phyloP scores from a whole-genome alignment of 345 rosid genomes.

The Iberis pinnata region DNA sequence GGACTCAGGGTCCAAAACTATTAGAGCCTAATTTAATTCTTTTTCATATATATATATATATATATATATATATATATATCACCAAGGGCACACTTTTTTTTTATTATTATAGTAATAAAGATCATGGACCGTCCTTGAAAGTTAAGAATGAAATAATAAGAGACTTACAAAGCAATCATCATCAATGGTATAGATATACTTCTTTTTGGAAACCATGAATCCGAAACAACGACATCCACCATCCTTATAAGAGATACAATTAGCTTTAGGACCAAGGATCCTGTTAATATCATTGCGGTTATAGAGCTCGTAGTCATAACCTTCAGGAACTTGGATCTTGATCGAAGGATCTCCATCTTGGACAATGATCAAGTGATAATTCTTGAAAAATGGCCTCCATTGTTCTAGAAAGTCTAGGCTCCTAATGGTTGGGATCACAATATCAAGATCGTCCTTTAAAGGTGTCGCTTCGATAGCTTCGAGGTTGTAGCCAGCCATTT shows the following conservation, averaged over 20 bases:
- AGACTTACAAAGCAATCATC: conserved; percentile 91
- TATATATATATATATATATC: no score
- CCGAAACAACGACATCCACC: conserved; percentile 98
- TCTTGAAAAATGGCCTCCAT: conserved; percentile 98
- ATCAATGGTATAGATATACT: conserved; percentile 91
- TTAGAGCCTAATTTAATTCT: no score
- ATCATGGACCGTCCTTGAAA: neutral
- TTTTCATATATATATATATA: no score
- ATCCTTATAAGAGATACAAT: conserved; percentile 94
- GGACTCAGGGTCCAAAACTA: no score
- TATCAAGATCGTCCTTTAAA: conserved; percentile 79
- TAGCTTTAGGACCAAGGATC: conserved; percentile 87
- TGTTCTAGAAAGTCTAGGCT: conserved; percentile 92
- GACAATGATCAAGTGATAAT: conserved; percentile 88
- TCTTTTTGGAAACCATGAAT: conserved; percentile 96
- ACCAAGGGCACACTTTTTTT: no score
- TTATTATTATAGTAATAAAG: no score
- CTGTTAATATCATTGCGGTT: conserved; percentile 83
- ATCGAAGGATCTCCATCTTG: conserved; percentile 94
- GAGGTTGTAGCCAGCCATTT: conserved; percentile 33
- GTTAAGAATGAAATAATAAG: neutral
- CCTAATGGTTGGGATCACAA: conserved; percentile 87
- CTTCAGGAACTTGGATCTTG: conserved; percentile 76
- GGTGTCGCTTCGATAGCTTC: conserved; percentile 36
- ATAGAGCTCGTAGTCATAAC: conserved; percentile 86